Conservation (phyloP, 2,329 filamentous ascomycete genomes). For the Tolypocladium tundrense region DNA sequence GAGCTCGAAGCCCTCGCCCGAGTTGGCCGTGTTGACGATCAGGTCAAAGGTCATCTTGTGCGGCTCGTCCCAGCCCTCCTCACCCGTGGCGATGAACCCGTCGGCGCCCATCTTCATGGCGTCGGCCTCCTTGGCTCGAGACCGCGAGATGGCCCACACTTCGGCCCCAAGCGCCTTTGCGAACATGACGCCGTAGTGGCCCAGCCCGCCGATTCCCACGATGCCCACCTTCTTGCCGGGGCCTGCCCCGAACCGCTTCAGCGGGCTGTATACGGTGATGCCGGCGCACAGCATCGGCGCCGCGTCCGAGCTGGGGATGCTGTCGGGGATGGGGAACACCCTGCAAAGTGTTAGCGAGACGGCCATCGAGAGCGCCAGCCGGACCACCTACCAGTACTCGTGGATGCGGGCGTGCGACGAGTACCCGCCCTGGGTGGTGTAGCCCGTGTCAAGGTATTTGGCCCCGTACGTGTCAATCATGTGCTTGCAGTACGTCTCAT, state of each 20-base stretch:
- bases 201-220: constrained; percentile 62
- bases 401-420: constrained; percentile 24
- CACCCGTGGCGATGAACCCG: constrained; percentile 47
- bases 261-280: constrained; percentile 67
- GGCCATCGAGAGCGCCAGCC: neutral
- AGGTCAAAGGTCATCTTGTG: constrained; percentile 61
- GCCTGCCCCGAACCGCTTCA: constrained; percentile 64
- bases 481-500: constrained; percentile 29
- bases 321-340: constrained; percentile 67
- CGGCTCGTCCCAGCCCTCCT: constrained; percentile 45
- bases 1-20: constrained; percentile 53
- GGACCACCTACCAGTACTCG: constrained; percentile 30
- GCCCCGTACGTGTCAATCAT: constrained; percentile 38
- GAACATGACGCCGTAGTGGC: constrained; percentile 62
- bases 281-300: constrained; percentile 82
- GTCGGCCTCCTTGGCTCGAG: constrained; percentile 50
- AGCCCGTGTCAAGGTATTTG: constrained; percentile 38
- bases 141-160: constrained; percentile 50
- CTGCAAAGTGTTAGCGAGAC: constrained; percentile 17
- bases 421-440: constrained; percentile 50
- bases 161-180: constrained; percentile 57
- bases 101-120: constrained; percentile 49
- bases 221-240: constrained; percentile 73
- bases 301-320: constrained; percentile 48
- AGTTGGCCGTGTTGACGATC: constrained; percentile 66